Conservation (phyloP, 179 eudicot genomes). For the Sideroxylon spinosum region DNA sequence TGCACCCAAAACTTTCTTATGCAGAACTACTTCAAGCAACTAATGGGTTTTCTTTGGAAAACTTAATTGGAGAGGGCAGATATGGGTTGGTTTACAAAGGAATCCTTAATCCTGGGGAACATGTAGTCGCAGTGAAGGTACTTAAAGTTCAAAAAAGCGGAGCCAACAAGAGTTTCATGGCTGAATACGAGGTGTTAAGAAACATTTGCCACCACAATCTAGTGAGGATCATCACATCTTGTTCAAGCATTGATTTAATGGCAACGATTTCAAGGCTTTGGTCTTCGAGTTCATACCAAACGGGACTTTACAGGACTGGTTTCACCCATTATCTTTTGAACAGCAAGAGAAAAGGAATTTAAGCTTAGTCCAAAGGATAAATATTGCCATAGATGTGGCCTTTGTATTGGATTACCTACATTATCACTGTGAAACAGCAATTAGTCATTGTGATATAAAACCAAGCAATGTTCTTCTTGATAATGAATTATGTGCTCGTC, state of each 20-base stretch:
- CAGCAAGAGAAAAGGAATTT: neutral
- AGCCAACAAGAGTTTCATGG: conserved; percentile 22
- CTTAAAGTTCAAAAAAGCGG: conserved; percentile 21
- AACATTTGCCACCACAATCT: conserved; percentile 20
- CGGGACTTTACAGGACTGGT: conserved; percentile 27
- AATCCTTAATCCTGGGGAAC: conserved; percentile 7
- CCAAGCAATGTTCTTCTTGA: conserved; percentile 29
- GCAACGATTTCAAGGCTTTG: conserved; percentile 30
- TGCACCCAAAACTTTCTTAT: conserved; percentile 16
- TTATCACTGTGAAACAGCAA: conserved; percentile 3
- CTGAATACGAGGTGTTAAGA: conserved; percentile 25
- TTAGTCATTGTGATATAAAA: conserved; percentile 27
- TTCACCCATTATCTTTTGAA: conserved; percentile 3
- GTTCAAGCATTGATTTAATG: conserved; percentile 26
- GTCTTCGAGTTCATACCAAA: conserved; percentile 26
- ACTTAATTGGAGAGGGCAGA: conserved; percentile 22
- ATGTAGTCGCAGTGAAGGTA: conserved; percentile 24
- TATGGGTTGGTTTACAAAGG: conserved; percentile 25
- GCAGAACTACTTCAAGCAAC: conserved; percentile 18
- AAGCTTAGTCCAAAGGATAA: conserved; percentile 21
- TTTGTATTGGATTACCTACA: conserved; percentile 31
- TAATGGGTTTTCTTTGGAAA: conserved; percentile 18
- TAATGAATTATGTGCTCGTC: conserved; percentile 15
- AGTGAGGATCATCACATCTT: conserved; percentile 24
- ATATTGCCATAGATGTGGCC: conserved; percentile 28